These are phyloP conservation scores for Serendipita sp. DNA, from an alignment of 768 basidiomycete species.

Conservation along the genomic window DNA sequence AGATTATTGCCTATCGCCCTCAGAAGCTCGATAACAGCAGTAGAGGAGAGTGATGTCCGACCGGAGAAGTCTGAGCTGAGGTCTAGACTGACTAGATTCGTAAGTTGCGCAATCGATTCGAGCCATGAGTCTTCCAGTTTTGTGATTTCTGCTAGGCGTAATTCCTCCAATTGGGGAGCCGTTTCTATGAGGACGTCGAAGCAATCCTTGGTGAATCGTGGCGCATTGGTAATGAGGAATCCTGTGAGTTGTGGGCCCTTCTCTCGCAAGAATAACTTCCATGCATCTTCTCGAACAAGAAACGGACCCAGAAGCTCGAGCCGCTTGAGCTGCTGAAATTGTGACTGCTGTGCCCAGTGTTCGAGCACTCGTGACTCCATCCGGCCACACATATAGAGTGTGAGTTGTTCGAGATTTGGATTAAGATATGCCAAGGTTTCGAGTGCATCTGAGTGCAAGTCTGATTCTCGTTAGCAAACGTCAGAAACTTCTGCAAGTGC, in stretches of 20 bases:
- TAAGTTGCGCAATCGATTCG: slow-evolving; percentile 32
- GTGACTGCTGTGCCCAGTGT: slow-evolving; percentile 34
- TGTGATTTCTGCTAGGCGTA: slow-evolving; percentile 69
- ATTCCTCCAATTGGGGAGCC: slow-evolving; percentile 41
- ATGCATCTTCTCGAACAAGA: slow-evolving; percentile 55
- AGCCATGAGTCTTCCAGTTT: slow-evolving; percentile 52
- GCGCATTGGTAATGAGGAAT: slow-evolving; percentile 73
- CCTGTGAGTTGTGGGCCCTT: slow-evolving; percentile 43
- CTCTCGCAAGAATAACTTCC: slow-evolving; percentile 57
- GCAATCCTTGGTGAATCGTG: slow-evolving; percentile 66
- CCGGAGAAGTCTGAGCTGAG: slow-evolving; percentile 30
- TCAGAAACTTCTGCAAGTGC: neutral
- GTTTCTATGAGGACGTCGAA: slow-evolving; percentile 37
- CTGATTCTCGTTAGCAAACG: slow-evolving; percentile 25
- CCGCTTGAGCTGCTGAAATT: slow-evolving; percentile 49
- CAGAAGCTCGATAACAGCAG: slow-evolving; percentile 42
- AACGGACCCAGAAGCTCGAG: slow-evolving; percentile 81
- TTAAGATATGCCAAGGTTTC: slow-evolving; percentile 63
- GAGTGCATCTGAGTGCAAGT: slow-evolving; percentile 51
- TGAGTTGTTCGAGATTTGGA: slow-evolving; percentile 62
- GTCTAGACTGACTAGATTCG: slow-evolving; percentile 43
- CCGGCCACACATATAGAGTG: slow-evolving; percentile 76
- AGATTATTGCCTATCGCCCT: slow-evolving; percentile 37
- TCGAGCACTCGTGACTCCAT: slow-evolving; percentile 47
- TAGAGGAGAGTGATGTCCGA: slow-evolving; percentile 34